Evolutionary conservation across 805 yeast species (phyloP).

Genomic region (Starmerella stigmatis): DNA sequence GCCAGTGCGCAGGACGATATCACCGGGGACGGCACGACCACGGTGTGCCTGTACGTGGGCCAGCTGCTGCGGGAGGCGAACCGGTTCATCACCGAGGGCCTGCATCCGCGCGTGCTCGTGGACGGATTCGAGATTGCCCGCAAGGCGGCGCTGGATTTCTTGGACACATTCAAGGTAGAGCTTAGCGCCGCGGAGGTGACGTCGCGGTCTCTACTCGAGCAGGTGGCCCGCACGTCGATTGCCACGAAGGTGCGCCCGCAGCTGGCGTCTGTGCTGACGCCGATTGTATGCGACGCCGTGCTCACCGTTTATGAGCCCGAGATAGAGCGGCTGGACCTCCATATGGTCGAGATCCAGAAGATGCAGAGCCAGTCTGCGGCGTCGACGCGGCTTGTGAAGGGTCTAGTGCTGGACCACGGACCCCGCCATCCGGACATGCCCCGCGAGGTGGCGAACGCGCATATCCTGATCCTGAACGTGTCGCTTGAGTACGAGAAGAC

Average conservation of each 20-base stretch:
- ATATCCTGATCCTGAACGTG: conserved; percentile 79
- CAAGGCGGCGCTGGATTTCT: conserved; percentile 55
- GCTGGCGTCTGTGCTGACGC: conserved; percentile 70
- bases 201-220: conserved; percentile 79
- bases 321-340: conserved; percentile 61
- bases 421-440: conserved; percentile 99
- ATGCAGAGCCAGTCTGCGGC: conserved; percentile 88
- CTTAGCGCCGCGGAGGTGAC: conserved; percentile 32
- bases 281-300: conserved; percentile 95
- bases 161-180: conserved; percentile 53
- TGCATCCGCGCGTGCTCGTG: conserved; percentile 86
- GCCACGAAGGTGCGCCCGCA: conserved; percentile 76
- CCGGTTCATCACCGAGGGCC: conserved; percentile 81
- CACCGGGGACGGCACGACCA: conserved; percentile 98
- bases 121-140: conserved; percentile 94
- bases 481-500: conserved; percentile 95
- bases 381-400: conserved; percentile 73
- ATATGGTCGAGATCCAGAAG: conserved; percentile 96
- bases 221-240: conserved; percentile 83
- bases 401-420: conserved; percentile 93
- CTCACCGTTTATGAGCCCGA: conserved; percentile 48
- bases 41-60: conserved; percentile 89
- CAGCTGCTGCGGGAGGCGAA: conserved; percentile 91
- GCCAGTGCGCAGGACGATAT: conserved; percentile 98
- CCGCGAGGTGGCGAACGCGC: conserved; percentile 68